Evolutionary conservation across 441 rosid species (phyloP).

Genomic region (Biscutella laevigata): DNA sequence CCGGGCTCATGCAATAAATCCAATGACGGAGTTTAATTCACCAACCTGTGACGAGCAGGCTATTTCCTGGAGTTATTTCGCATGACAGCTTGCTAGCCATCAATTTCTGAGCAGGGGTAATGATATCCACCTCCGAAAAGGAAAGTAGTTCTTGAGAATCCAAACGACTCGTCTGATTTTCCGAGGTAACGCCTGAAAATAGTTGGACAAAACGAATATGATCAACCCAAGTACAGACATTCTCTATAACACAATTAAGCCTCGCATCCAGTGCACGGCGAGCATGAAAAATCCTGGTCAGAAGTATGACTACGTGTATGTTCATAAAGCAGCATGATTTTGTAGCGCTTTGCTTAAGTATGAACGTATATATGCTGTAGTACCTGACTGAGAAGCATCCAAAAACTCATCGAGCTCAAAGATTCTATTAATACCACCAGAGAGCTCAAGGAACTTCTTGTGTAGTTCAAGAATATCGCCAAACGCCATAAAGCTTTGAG

Average conservation of each 20-base stretch:
- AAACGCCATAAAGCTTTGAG: constrained; percentile 98
- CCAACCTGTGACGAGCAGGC: constrained; percentile 97
- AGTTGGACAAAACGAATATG: constrained; percentile 11
- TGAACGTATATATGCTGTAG: not conserved
- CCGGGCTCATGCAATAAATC: constrained; percentile 16
- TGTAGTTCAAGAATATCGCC: constrained; percentile 96
- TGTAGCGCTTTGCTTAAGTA: constrained; percentile 9
- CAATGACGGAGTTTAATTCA: constrained; percentile 19
- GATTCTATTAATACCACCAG: constrained; percentile 86
- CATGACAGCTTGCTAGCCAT: constrained; percentile 84
- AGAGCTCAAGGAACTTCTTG: constrained; percentile 85
- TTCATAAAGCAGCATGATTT: constrained; percentile 5
- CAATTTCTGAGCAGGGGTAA: constrained; percentile 86
- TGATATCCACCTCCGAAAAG: constrained; percentile 74
- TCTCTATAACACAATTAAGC: not conserved
- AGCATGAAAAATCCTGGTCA: not conserved
- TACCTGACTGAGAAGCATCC: constrained; percentile 81
- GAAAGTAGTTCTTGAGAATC: constrained; percentile 52
- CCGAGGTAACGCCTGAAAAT: constrained; percentile 22
- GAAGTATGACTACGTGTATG: not conserved
- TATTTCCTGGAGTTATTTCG: constrained; percentile 63
- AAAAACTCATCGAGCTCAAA: constrained; percentile 97
- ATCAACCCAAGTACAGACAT: not conserved
- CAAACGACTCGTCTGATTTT: constrained; percentile 30
- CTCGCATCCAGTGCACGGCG: not conserved